These are phyloP conservation scores for Neltuma alba DNA, from an alignment of 306 rosid species.

Conservation along the genomic window DNA sequence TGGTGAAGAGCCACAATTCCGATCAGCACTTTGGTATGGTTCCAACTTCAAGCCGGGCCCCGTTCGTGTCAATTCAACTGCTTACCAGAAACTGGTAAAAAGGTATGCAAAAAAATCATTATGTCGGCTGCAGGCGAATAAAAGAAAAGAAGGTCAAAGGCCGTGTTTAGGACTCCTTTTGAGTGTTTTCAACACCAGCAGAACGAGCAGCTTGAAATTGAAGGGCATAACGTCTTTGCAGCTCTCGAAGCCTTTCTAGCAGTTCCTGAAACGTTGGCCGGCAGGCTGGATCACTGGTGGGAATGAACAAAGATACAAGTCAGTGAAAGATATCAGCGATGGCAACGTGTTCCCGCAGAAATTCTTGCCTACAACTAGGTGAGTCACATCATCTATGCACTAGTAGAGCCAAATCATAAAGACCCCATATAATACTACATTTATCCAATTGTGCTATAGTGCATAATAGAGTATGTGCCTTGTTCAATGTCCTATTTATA, in stretches of 20 bases:
- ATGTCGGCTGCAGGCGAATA: slow-evolving; percentile 37
- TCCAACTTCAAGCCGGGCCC: slow-evolving; percentile 38
- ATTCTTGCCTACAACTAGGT: neutral
- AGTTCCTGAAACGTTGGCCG: slow-evolving; percentile 89
- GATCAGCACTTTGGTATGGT: slow-evolving; percentile 25
- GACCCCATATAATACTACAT: neutral
- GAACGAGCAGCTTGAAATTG: slow-evolving; percentile 86
- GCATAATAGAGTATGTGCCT: neutral
- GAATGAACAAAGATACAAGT: slow-evolving; percentile 38
- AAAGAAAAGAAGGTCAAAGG: slow-evolving; percentile 34
- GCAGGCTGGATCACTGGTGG: slow-evolving; percentile 72
- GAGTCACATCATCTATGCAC: neutral
- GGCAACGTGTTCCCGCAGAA: neutral
- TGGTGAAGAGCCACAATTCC: slow-evolving; percentile 33
- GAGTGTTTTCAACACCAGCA: slow-evolving; percentile 54
- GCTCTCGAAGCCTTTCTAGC: slow-evolving; percentile 72
- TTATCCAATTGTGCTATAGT: neutral
- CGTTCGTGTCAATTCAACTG: slow-evolving; percentile 14
- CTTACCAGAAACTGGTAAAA: slow-evolving; percentile 25
- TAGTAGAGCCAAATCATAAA: neutral
- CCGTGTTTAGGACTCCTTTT: slow-evolving; percentile 61
- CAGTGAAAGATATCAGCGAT: slow-evolving; percentile 7
- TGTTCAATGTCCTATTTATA: neutral
- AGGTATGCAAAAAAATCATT: slow-evolving; percentile 27
- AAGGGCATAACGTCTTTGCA: slow-evolving; percentile 63